A percentile compares a stretch with the other conserved stretches of the same genome.
phyloP scores from a whole-genome alignment of 768 basidiomycete genomes.

The Lentinula sp. region DNA sequence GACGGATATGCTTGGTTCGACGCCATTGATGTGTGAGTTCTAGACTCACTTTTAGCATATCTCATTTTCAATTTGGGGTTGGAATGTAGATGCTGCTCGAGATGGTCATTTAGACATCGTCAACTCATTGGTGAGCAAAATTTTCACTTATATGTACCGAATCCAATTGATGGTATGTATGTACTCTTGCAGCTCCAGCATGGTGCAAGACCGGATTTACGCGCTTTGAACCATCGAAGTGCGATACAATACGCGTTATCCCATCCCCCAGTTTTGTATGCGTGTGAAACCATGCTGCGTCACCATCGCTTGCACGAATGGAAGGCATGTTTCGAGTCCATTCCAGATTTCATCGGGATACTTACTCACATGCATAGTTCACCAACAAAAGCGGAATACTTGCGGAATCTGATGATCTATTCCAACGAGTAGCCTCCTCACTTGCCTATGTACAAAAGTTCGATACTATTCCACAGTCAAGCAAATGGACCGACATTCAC shows the following conservation, averaged over 20 bases:
- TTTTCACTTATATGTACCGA: not conserved
- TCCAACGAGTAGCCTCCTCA: slow-evolving; percentile 22
- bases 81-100: slow-evolving; percentile 60
- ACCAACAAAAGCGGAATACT: slow-evolving; percentile 12
- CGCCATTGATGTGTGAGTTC: slow-evolving; percentile 77
- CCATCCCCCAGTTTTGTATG: slow-evolving; percentile 61
- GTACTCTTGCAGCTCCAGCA: slow-evolving; percentile 47
- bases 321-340: slow-evolving; percentile 33
- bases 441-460: slow-evolving; percentile 30
- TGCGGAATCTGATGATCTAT: slow-evolving; percentile 27
- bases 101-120: slow-evolving; percentile 69
- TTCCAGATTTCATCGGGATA: not conserved
- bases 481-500: slow-evolving; percentile 37
- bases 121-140: slow-evolving; percentile 47
- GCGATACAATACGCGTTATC: slow-evolving; percentile 62
- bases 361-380: not conserved
- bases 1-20: slow-evolving; percentile 69
- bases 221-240: slow-evolving; percentile 67
- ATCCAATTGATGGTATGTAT: slow-evolving; percentile 1
- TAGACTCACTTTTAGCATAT: slow-evolving; percentile 7
- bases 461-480: slow-evolving; percentile 31
- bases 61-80: not conserved
- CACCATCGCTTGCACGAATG: slow-evolving; percentile 54
- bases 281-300: slow-evolving; percentile 63
- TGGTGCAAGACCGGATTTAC: slow-evolving; percentile 68